Evolutionary conservation across 768 basidiomycete genomes (phyloP).

Genomic region (Podaxis sp.): DNA sequence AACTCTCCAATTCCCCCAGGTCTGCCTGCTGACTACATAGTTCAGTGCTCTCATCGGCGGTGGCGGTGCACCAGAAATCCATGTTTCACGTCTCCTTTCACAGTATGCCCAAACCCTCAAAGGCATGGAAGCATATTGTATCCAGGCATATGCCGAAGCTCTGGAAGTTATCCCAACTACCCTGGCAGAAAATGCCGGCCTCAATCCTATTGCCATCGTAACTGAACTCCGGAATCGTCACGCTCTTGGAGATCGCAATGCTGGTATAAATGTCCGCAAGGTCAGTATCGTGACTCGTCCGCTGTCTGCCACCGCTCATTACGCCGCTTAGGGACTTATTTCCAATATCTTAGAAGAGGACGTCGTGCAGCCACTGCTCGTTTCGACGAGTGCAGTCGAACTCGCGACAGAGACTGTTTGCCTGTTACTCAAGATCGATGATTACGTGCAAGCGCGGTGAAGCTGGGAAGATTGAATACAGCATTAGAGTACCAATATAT

Average conservation of each 20-base stretch:
- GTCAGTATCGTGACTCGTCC: slow-evolving; percentile 39
- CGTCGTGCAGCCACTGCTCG: slow-evolving; percentile 93
- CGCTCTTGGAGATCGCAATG: slow-evolving; percentile 89
- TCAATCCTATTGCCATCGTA: slow-evolving; percentile 97
- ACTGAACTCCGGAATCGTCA: slow-evolving; percentile 97
- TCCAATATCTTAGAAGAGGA: slow-evolving; percentile 98
- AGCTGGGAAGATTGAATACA: neutral
- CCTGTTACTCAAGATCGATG: slow-evolving; percentile 92
- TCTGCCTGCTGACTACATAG: neutral
- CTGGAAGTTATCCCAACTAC: slow-evolving; percentile 98
- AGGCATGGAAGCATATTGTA: slow-evolving; percentile 99
- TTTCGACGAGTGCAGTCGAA: slow-evolving; percentile 94
- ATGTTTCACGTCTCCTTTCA: slow-evolving; percentile 88
- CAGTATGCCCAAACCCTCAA: slow-evolving; percentile 91
- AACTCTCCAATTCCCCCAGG: neutral
- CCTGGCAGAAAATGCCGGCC: slow-evolving; percentile 95
- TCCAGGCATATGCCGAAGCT: slow-evolving; percentile 97
- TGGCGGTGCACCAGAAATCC: slow-evolving; percentile 97
- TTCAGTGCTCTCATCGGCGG: slow-evolving; percentile 86
- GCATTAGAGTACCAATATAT: neutral
- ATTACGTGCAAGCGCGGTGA: slow-evolving; percentile 81
- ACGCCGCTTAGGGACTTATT: slow-evolving; percentile 73
- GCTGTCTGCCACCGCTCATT: neutral
- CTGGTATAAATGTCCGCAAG: slow-evolving; percentile 98
- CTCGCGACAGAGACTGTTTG: slow-evolving; percentile 98